Evolutionary conservation across 2,329 filamentous ascomycete species (phyloP).

Genomic region (Sporothrix pallida): DNA sequence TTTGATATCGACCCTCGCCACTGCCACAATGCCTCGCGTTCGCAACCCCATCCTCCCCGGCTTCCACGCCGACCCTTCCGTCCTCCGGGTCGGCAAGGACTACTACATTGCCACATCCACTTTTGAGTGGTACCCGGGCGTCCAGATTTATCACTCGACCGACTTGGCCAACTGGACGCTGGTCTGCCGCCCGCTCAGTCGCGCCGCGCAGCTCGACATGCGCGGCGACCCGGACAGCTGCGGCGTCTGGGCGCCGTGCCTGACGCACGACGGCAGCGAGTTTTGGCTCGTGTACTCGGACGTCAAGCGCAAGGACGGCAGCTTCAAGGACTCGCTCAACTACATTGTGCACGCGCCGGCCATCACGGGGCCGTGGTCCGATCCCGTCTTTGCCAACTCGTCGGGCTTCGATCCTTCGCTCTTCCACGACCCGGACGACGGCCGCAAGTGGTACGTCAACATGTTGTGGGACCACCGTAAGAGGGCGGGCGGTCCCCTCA

Average conservation of each 20-base stretch:
- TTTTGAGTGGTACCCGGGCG: slow-evolving; percentile 59
- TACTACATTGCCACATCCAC: slow-evolving; percentile 59
- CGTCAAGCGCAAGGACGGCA: slow-evolving; percentile 70
- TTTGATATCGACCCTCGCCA: not conserved
- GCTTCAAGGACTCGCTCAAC: slow-evolving; percentile 50
- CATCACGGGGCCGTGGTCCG: slow-evolving; percentile 66
- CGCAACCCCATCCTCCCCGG: slow-evolving; percentile 61
- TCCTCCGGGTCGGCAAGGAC: slow-evolving; percentile 42
- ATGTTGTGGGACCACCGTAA: slow-evolving; percentile 62
- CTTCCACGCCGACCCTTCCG: slow-evolving; percentile 62
- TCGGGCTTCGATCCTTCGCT: slow-evolving; percentile 62
- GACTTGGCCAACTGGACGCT: slow-evolving; percentile 58
- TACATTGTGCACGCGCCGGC: slow-evolving; percentile 62
- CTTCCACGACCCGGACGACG: slow-evolving; percentile 61
- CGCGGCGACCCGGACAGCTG: slow-evolving; percentile 65
- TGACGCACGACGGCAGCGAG: slow-evolving; percentile 63
- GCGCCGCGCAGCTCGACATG: slow-evolving; percentile 52
- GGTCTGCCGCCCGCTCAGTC: slow-evolving; percentile 49
- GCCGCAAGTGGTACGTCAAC: slow-evolving; percentile 62
- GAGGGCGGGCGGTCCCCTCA: slow-evolving; percentile 45
- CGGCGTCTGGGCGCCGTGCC: slow-evolving; percentile 69
- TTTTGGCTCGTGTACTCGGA: slow-evolving; percentile 71
- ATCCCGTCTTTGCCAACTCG: slow-evolving; percentile 64
- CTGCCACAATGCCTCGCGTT: slow-evolving; percentile 35
- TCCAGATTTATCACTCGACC: slow-evolving; percentile 59